Conservation (phyloP, 495 filamentous ascomycete species). For the Neurospora tetrasperma region DNA sequence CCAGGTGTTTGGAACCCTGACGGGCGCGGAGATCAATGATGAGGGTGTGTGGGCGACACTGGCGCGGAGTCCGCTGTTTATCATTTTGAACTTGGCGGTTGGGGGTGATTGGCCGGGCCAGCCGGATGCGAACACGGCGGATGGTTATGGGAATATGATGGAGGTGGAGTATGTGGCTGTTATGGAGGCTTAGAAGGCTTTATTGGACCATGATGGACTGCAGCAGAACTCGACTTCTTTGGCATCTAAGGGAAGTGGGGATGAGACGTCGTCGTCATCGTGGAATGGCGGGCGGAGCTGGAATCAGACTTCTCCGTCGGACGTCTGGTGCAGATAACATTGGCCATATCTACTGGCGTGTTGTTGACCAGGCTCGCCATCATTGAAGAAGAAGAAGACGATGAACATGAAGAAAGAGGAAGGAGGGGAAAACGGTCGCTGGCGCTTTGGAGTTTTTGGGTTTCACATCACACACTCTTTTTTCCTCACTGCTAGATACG, state of each 20-base stretch:
- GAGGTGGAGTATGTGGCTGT: slow-evolving; percentile 39
- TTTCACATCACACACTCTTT: too few relatives aligned
- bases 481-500: too few relatives aligned
- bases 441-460: neutral
- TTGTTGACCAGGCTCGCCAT: neutral
- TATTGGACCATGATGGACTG: neutral
- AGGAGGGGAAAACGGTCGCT: neutral
- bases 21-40: slow-evolving; percentile 32
- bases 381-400: neutral
- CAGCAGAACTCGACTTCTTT: neutral
- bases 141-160: slow-evolving; percentile 41
- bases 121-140: slow-evolving; percentile 25
- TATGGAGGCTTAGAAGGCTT: slow-evolving; percentile 9
- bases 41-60: slow-evolving; percentile 34
- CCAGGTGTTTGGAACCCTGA: slow-evolving; percentile 25
- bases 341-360: neutral
- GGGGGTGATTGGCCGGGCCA: slow-evolving; percentile 34
- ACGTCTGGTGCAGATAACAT: neutral
- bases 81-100: slow-evolving; percentile 42
- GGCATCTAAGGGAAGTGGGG: too few relatives aligned
- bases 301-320: neutral
- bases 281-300: neutral
- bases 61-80: slow-evolving; percentile 36
- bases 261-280: too few relatives aligned
- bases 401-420: neutral